Evolutionary conservation across 768 basidiomycete species (phyloP), one percentile per base, ranked within the genome.

Genomic region (Tephrocybe sp.): DNA sequence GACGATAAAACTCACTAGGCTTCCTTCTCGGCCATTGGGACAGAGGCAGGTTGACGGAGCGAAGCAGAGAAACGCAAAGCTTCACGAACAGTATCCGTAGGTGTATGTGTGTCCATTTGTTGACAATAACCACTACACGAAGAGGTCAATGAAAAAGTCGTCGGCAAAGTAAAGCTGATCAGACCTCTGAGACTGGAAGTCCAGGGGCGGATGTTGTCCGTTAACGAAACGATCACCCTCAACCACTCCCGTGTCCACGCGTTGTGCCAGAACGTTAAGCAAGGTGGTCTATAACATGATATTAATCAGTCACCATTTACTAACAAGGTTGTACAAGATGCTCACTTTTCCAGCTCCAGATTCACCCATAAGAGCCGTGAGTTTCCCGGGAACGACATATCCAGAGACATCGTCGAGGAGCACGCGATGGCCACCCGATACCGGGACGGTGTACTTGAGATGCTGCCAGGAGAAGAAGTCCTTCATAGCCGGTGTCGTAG

Each of bases 391-490:
- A 9, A 80, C 81, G 16, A 91, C 89, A 64, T 78, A 93, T 0
- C 91, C 91, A 24, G 83, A 87, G 11, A 94, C 76, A 38, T 89
- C 77, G 54, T 91, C 78, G 47, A 92, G 70, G 1, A 92, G 72
- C 25, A 65, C 67, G 30, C 78, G 69, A 18, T 66, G 58, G 5
- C 77, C 79, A 3, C 73, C 74, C 2, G 68, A 53, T 13, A 83
- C 72, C 1, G 77, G 72, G 0, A 93, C 83, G 26, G 76, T 77
- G 62, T 93, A 95, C 48, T 74, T 70, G 40, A 92, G 54, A 52
- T 82, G 71, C 44, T 83, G 76, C 89, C 90, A 97, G 1, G 92
- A 89, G 67, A 97, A 94, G 5, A 84, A 76, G 56, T 86, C 76
- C 16, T 64, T 72, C 75, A 67, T 71, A 44, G 69, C 71, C 56